Conservation (phyloP, 441 rosid genomes). For the Euphorbia celastroides region DNA sequence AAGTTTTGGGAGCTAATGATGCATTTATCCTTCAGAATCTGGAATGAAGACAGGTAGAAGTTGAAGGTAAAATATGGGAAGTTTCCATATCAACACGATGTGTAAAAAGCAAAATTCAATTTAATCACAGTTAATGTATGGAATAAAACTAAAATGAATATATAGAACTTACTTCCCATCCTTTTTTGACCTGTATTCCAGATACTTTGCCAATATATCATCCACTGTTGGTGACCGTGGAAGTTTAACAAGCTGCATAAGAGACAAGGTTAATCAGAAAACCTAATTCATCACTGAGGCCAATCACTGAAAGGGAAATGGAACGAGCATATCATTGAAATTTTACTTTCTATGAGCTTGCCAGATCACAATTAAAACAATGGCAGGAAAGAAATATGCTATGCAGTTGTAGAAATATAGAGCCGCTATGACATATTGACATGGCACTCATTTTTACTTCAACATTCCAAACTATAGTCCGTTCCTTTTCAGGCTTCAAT, state of each 20-base stretch:
- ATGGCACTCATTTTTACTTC: too few relatives aligned
- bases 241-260: conserved; percentile 81
- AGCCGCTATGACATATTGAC: neutral
- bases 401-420: neutral
- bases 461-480: too few relatives aligned
- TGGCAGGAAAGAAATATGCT: neutral
- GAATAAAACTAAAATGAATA: conserved; percentile 9
- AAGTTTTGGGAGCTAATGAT: too few relatives aligned
- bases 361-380: neutral
- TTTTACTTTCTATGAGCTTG: neutral
- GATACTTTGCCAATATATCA: conserved; percentile 79
- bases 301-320: neutral
- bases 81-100: neutral
- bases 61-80: too few relatives aligned
- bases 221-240: conserved; percentile 87
- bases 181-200: conserved; percentile 77
- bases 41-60: neutral
- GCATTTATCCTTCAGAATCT: too few relatives aligned
- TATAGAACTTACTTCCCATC: conserved; percentile 69
- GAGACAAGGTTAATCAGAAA: conserved; percentile 14
- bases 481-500: too few relatives aligned
- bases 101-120: neutral
- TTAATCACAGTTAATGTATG: neutral
- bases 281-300: neutral
- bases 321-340: neutral